Evolutionary conservation across 2,329 filamentous ascomycete genomes (phyloP), one percentile per base, ranked within the genome.

Genomic region (Ploettnerulaceae sp.): DNA sequence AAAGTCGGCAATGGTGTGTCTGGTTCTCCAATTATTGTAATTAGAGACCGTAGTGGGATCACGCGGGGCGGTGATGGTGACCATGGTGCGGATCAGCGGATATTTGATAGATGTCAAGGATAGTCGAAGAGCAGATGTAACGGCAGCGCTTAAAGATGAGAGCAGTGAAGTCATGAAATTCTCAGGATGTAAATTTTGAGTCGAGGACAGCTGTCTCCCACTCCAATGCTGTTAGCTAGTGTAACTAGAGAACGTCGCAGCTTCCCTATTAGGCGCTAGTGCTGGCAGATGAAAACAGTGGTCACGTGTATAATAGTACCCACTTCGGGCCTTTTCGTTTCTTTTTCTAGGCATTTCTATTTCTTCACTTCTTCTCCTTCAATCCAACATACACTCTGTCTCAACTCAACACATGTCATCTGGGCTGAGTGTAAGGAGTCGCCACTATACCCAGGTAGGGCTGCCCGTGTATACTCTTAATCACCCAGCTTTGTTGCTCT

Each of bases 1-100:
- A 61, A 96, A 80, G 66, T 86, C 81, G 48, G 87, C 86, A 15
- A 79, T 83, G 15, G 89, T 93, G 70, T 96, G 89, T 64, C 77
- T 82, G 14, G 88, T 95, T 51, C 79, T 74, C 82, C 89, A 96
- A 46, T 84, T 82, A 66, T 87, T 82, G 69, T 96, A 96, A 72
- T 97, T 97, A 64, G 87, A 86, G 49, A 93, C 71, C 20, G 93
- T 96, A 66, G 89, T 94, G 43, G 89, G 89, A 69, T 97, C 91
- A 61, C 87, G 79, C 53, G 59, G 51, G 33, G 41, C 44, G 7
- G 34, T 55, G 43, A 45, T 48, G n/a, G 57, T 8, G n/a, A 53
- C 48, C 53, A 61, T 60, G 11, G 51, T 59, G 21, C 53, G 55
- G 31, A 55, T 9, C 21, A 54, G 38, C 11, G 2, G 22, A 9